Percentiles rank a stretch among this genome's conserved stretches.
phyloP scores from a whole-genome alignment of 345 rosid species.

The Mercurialis annua region DNA sequence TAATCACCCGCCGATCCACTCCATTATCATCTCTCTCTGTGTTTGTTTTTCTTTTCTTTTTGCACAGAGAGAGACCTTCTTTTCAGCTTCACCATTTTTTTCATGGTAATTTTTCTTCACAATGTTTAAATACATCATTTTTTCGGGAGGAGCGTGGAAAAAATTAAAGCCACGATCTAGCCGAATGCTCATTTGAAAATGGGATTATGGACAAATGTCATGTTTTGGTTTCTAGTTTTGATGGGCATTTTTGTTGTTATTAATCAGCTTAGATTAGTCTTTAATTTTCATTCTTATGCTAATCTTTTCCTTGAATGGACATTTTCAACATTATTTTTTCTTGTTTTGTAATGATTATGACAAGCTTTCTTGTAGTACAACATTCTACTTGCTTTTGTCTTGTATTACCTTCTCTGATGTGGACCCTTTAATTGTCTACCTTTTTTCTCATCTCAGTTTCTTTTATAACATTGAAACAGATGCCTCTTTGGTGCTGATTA shows the following conservation, averaged over 20 bases:
- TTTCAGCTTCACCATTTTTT: neutral
- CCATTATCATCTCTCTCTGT: conserved; percentile 4
- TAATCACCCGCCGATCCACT: neutral
- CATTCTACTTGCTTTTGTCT: conserved; percentile 12
- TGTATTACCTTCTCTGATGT: conserved; percentile 17
- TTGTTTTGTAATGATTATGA: conserved; percentile 4
- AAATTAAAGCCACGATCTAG: too few species aligned
- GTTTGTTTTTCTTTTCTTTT: neutral
- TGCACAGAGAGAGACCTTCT: conserved; percentile 14
- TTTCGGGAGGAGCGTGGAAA: too few species aligned
- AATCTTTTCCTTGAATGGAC: neutral
- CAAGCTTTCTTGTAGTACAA: neutral
- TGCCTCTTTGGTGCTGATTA: conserved; percentile 5
- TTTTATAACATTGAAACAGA: conserved; percentile 10
- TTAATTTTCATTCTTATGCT: neutral
- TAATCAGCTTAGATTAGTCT: neutral
- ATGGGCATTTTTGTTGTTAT: neutral
- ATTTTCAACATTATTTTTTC: neutral
- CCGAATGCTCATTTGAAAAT: conserved; percentile 1
- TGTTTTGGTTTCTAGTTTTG: neutral
- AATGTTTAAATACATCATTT: neutral
- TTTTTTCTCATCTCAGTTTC: conserved; percentile 9
- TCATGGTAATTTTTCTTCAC: neutral
- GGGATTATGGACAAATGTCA: neutral
- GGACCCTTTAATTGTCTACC: conserved; percentile 8